A percentile compares a stretch with the other conserved stretches of the same genome.
phyloP scores from a whole-genome alignment of 2,329 filamentous ascomycete genomes.

The Aureobasidium subglaciale region DNA sequence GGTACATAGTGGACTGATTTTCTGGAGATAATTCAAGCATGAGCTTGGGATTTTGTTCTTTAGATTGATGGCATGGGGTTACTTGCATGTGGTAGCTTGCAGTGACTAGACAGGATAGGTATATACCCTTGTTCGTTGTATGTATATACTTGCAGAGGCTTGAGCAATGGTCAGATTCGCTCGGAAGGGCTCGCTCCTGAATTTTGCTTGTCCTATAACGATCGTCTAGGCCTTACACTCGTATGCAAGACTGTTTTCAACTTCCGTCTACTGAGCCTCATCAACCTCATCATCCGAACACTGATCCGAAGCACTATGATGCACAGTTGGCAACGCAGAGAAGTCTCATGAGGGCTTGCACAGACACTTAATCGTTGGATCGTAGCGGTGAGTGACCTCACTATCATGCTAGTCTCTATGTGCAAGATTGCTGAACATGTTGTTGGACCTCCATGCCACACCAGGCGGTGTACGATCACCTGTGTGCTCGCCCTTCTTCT shows the following conservation, averaged over 20 bases:
- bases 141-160: too few relatives aligned
- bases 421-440: constrained; percentile 15
- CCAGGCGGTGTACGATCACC: background rate
- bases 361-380: background rate
- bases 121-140: too few relatives aligned
- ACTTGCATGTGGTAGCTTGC: too few relatives aligned
- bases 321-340: background rate
- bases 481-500: constrained; percentile 15
- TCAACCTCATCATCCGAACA: background rate
- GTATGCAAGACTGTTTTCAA: background rate
- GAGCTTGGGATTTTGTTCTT: too few relatives aligned
- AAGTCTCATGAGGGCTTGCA: constrained; percentile 1
- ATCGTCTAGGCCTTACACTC: background rate
- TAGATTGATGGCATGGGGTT: too few relatives aligned
- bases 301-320: background rate
- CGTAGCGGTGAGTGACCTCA: constrained; percentile 1
- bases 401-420: background rate
- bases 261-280: background rate
- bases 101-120: too few relatives aligned
- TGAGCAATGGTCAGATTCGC: too few relatives aligned
- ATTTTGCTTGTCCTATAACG: background rate
- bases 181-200: too few relatives aligned
- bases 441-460: constrained; percentile 11
- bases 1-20: too few relatives aligned
- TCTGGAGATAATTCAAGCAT: too few relatives aligned